These are phyloP conservation scores for Lecanoromycetidae sp. DNA, from an alignment of 2,329 filamentous ascomycete species.

Conservation along the genomic window DNA sequence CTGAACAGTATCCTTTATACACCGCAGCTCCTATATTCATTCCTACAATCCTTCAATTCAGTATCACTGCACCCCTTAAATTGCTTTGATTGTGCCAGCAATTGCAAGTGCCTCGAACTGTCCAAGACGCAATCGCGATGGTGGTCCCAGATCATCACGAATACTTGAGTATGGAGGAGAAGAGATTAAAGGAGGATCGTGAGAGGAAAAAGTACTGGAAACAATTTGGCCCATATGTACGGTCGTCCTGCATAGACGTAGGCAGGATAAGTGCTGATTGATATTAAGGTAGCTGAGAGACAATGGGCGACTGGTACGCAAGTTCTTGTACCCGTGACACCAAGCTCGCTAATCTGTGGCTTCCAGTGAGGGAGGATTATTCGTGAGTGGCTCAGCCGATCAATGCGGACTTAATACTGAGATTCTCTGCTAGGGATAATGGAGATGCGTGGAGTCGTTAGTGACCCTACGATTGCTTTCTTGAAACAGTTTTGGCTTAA, in stretches of 20 bases:
- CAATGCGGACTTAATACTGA: slow-evolving; percentile 14
- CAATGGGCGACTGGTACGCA: slow-evolving; percentile 83
- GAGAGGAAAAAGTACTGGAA: slow-evolving; percentile 89
- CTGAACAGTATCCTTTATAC: too few relatives aligned
- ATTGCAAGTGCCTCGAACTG: neutral
- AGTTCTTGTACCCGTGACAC: slow-evolving; percentile 6
- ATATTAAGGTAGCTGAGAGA: slow-evolving; percentile 54
- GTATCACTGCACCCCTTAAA: neutral
- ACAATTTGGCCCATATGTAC: slow-evolving; percentile 39
- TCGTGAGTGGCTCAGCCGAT: slow-evolving; percentile 37
- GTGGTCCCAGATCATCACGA: slow-evolving; percentile 81
- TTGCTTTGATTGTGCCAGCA: neutral
- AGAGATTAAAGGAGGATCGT: slow-evolving; percentile 73
- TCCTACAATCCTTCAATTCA: too few relatives aligned
- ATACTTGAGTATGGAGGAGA: slow-evolving; percentile 81
- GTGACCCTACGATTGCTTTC: neutral
- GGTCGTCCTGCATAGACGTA: neutral
- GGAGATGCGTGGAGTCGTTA: slow-evolving; percentile 78
- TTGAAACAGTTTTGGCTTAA: slow-evolving; percentile 1
- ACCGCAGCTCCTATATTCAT: too few relatives aligned
- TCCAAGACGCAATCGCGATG: slow-evolving; percentile 41
- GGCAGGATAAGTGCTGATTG: slow-evolving; percentile 54
- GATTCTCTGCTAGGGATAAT: slow-evolving; percentile 46
- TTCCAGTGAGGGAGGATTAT: slow-evolving; percentile 78
- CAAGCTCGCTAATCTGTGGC: neutral